phyloP scores from a whole-genome alignment of 2,329 filamentous ascomycete species.

The Erysiphe pulchra region DNA sequence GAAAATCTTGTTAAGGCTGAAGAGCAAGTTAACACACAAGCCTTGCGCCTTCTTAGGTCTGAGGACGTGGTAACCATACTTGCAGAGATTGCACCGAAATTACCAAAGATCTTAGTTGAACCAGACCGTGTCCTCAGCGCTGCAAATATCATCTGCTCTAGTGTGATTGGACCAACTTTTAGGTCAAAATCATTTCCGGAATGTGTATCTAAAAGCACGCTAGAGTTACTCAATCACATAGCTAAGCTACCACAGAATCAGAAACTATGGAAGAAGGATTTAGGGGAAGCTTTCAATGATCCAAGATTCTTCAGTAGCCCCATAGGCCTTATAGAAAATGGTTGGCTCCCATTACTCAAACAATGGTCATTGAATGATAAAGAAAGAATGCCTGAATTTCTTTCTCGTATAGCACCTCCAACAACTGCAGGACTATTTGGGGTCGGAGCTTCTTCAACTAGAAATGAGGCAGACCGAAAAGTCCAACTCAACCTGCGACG shows the following conservation, averaged over 20 bases:
- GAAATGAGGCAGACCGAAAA: slow-evolving; percentile 82
- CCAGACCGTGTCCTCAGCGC: slow-evolving; percentile 60
- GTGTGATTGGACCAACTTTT: slow-evolving; percentile 57
- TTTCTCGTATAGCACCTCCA: slow-evolving; percentile 56
- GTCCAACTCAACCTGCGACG: slow-evolving; percentile 75
- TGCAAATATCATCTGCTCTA: slow-evolving; percentile 56
- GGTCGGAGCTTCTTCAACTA: slow-evolving; percentile 81
- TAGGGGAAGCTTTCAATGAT: slow-evolving; percentile 81
- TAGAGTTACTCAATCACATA: slow-evolving; percentile 53
- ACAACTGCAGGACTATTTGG: slow-evolving; percentile 93
- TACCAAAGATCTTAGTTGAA: slow-evolving; percentile 64
- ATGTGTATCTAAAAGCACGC: slow-evolving; percentile 45
- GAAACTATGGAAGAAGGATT: slow-evolving; percentile 81
- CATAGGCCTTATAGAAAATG: slow-evolving; percentile 34
- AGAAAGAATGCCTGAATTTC: slow-evolving; percentile 59
- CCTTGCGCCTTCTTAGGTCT: slow-evolving; percentile 18
- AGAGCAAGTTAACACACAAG: slow-evolving; percentile 13
- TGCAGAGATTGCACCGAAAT: slow-evolving; percentile 49
- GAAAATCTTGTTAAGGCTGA: slow-evolving; percentile 24
- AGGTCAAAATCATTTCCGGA: slow-evolving; percentile 71
- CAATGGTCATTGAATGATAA: slow-evolving; percentile 76
- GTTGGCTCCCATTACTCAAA: slow-evolving; percentile 62
- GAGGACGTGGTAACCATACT: slow-evolving; percentile 64
- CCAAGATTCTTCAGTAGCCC: slow-evolving; percentile 55
- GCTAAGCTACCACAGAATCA: slow-evolving; percentile 54